phyloP scores from a whole-genome alignment of 2,329 filamentous ascomycete genomes.

The Myriosclerotinia curreyana region DNA sequence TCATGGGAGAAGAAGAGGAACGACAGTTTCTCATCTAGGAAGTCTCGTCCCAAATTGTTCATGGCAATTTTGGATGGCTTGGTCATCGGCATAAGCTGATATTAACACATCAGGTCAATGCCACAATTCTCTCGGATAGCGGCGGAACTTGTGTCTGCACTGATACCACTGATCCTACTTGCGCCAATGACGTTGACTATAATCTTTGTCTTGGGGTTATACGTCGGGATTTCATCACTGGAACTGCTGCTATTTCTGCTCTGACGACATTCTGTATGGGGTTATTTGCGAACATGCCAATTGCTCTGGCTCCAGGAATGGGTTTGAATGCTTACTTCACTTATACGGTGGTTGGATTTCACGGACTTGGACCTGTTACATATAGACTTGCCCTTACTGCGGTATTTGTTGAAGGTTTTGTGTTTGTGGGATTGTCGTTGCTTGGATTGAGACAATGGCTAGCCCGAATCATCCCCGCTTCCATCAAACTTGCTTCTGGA shows the following conservation, averaged over 20 bases:
- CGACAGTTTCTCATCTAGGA: background rate
- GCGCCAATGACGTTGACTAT: conserved; percentile 37
- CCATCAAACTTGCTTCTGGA: conserved; percentile 82
- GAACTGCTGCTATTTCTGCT: conserved; percentile 78
- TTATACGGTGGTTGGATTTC: conserved; percentile 70
- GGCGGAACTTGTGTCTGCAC: conserved; percentile 71
- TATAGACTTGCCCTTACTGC: conserved; percentile 77
- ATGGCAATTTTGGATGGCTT: conserved; percentile 49
- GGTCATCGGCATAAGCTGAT: conserved; percentile 55
- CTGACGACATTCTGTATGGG: conserved; percentile 82
- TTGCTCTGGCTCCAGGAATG: conserved; percentile 74
- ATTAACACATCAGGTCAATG: conserved; percentile 39
- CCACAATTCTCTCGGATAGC: conserved; percentile 43
- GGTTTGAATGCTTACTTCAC: conserved; percentile 88
- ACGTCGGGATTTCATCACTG: conserved; percentile 73
- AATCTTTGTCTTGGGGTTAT: conserved; percentile 45
- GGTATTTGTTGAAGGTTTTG: conserved; percentile 83
- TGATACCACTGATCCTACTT: conserved; percentile 36
- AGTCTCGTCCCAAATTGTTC: background rate
- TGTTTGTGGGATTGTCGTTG: conserved; percentile 76
- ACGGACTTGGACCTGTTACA: conserved; percentile 69
- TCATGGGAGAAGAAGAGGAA: conserved; percentile 44
- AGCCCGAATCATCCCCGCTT: conserved; percentile 77
- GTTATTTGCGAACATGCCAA: conserved; percentile 71
- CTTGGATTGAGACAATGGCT: conserved; percentile 86